Conservation (phyloP, 768 basidiomycete species). For the Chalciporus sphaerocephalus region DNA sequence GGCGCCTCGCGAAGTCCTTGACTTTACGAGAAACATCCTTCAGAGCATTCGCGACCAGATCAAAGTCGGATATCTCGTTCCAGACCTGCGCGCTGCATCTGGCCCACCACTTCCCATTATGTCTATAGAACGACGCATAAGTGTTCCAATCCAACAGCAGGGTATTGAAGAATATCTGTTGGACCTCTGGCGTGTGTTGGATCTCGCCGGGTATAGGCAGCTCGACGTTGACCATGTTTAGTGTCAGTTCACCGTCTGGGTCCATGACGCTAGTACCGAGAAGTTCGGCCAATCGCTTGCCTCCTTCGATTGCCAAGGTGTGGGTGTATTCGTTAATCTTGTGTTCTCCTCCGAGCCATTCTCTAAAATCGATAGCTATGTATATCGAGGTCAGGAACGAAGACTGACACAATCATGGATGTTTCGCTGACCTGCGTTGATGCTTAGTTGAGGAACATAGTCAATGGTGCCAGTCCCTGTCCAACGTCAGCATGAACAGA, state of each 20-base stretch:
- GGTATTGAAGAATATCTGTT: conserved; percentile 13
- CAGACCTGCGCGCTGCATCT: conserved; percentile 31
- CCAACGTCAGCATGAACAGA: neutral
- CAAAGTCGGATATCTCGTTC: conserved; percentile 34
- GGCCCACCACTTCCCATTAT: conserved; percentile 32
- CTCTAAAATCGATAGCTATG: conserved; percentile 67
- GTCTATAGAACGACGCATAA: conserved; percentile 14
- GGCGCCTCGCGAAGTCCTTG: conserved; percentile 3
- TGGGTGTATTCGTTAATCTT: conserved; percentile 70
- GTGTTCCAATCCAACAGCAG: conserved; percentile 21
- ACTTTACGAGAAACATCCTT: conserved; percentile 22
- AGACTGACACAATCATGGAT: neutral
- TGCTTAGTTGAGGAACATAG: conserved; percentile 47
- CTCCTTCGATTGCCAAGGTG: conserved; percentile 62
- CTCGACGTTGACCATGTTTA: conserved; percentile 63
- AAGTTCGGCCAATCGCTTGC: conserved; percentile 51
- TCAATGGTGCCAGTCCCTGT: conserved; percentile 48
- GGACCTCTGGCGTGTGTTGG: conserved; percentile 12
- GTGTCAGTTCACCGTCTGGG: conserved; percentile 52
- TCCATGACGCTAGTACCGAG: conserved; percentile 65
- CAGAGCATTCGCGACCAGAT: conserved; percentile 25
- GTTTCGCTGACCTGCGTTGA: conserved; percentile 42
- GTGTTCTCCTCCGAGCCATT: conserved; percentile 70
- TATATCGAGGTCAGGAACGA: conserved; percentile 21
- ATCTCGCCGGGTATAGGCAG: conserved; percentile 34